Percentiles rank a stretch among this genome's conserved stretches.
Evolutionary conservation across 1,284 basidiomycete species (phyloP).

Genomic region (Apiotrichum brassicae): DNA sequence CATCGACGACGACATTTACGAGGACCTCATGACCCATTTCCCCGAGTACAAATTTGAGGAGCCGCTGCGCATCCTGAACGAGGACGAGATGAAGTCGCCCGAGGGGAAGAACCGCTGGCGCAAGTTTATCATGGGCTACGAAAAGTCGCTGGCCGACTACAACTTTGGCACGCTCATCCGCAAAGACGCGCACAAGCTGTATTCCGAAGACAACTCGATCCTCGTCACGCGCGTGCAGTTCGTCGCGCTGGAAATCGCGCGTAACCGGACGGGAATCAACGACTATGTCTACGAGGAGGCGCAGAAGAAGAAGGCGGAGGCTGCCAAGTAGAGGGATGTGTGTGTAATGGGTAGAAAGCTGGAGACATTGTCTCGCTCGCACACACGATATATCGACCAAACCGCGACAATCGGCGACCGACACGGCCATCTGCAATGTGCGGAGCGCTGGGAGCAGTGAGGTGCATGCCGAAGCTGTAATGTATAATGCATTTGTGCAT

Average conservation of each 20-base stretch:
- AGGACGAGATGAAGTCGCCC: slow-evolving; percentile 89
- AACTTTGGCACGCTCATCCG: slow-evolving; percentile 97
- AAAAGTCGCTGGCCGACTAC: slow-evolving; percentile 82
- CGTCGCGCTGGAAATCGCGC: slow-evolving; percentile 89
- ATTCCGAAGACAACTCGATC: slow-evolving; percentile 87
- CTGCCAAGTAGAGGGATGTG: not conserved
- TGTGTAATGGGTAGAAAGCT: no score
- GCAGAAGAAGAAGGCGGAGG: slow-evolving; percentile 40
- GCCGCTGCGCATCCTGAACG: slow-evolving; percentile 65
- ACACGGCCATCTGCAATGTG: no score
- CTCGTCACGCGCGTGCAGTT: slow-evolving; percentile 77
- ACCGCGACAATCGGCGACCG: not conserved
- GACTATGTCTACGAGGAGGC: slow-evolving; percentile 75
- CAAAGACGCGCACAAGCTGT: slow-evolving; percentile 71
- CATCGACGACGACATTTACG: slow-evolving; percentile 85
- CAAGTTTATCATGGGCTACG: slow-evolving; percentile 70
- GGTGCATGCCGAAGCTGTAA: not conserved
- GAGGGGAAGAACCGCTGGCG: slow-evolving; percentile 91
- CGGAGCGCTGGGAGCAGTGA: not conserved
- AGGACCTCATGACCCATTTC: slow-evolving; percentile 69
- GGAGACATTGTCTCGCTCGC: not conserved
- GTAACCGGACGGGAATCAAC: slow-evolving; percentile 88
- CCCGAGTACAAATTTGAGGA: slow-evolving; percentile 74
- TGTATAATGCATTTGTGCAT: slow-evolving; percentile 8
- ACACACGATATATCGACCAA: not conserved